Conservation (phyloP, 2,329 filamentous ascomycete genomes). For the Ascochyta fabae region DNA sequence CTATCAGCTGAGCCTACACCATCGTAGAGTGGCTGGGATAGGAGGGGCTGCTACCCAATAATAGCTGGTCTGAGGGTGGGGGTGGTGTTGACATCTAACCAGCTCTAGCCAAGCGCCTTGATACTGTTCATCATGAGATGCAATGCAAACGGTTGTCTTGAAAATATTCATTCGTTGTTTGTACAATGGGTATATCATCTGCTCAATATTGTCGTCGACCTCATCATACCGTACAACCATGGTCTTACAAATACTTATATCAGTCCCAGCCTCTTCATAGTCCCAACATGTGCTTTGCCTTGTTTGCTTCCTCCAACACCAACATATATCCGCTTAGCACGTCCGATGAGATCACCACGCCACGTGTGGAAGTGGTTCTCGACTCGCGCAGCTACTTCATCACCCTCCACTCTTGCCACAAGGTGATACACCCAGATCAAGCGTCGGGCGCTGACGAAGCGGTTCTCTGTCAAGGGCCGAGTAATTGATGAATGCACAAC, state of each 20-base stretch:
- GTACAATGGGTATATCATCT: slow-evolving; percentile 11
- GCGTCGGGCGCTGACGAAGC: slow-evolving; percentile 37
- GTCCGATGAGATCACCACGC: slow-evolving; percentile 38
- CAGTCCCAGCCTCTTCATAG: slow-evolving; percentile 40
- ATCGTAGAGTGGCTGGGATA: slow-evolving; percentile 2
- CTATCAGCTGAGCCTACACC: slow-evolving; percentile 1
- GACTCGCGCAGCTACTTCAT: slow-evolving; percentile 33
- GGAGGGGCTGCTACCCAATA: background rate
- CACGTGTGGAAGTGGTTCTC: slow-evolving; percentile 36
- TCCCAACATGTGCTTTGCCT: slow-evolving; percentile 34
- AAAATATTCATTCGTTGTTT: background rate
- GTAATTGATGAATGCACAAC: slow-evolving; percentile 34
- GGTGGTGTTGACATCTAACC: slow-evolving; percentile 2
- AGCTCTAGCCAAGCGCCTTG: background rate
- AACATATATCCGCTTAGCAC: slow-evolving; percentile 28
- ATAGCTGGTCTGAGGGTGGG: slow-evolving; percentile 4
- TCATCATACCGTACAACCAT: background rate
- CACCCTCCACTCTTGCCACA: slow-evolving; percentile 39
- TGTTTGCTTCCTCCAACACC: slow-evolving; percentile 25
- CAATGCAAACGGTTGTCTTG: background rate
- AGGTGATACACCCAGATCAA: slow-evolving; percentile 40
- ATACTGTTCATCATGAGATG: background rate
- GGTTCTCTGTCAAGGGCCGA: slow-evolving; percentile 35
- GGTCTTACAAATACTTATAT: slow-evolving; percentile 18
- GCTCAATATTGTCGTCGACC: background rate